Base-by-base conservation (phyloP, 2,329 filamentous ascomycete genomes). In the Lecanicillium sp. region DNA sequence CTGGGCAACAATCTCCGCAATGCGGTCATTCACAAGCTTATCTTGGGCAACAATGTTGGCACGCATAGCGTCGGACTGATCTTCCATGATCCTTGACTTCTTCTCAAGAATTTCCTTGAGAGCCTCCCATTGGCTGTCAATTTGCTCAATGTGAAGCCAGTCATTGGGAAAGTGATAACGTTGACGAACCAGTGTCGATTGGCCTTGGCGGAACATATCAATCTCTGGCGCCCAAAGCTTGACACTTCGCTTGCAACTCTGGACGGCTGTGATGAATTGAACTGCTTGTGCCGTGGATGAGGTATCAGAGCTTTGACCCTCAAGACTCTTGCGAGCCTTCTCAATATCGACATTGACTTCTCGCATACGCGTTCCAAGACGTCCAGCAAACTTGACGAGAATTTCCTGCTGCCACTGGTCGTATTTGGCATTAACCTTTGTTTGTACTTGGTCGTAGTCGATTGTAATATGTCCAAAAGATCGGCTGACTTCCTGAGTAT, bases 331-430 rank as follows among this genome's bases (percentile, higher is more conserved):
- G 17, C 90, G 79, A 9, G 90, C 87, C 61, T 88, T 88, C 52
- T 94, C 85, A 43, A 98, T 84, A 45, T 96, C 90, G 11, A 84
- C 81, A 51, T 92, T 88, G 4, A 95, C 83, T 53, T 98, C 92
- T 35, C 87, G 78, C 80, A 96, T 94, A 35, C 89, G 85, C 46
- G 78, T 84, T 33, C 89, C 87, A 33, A 98, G 81, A 40, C 92
- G 86, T 41, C 76, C 75, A 28, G 88, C 92, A 61, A 98, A 99
- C 57, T 95, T 95, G 50, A 85, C 77, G 28, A 96, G 71, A 40
- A 98, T 94, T 48, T 99, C 92, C 52, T 95, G 87, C 60, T 99
- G 92, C 92, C 94, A 98, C 59, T 96, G 90, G 56, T 99, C 94
- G 57, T 98, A 99, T 60, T 96, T 98, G 51, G 88, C 87, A 53